phyloP scores from a whole-genome alignment of 2,329 filamentous ascomycete genomes.

The Penicillium frequentans region DNA sequence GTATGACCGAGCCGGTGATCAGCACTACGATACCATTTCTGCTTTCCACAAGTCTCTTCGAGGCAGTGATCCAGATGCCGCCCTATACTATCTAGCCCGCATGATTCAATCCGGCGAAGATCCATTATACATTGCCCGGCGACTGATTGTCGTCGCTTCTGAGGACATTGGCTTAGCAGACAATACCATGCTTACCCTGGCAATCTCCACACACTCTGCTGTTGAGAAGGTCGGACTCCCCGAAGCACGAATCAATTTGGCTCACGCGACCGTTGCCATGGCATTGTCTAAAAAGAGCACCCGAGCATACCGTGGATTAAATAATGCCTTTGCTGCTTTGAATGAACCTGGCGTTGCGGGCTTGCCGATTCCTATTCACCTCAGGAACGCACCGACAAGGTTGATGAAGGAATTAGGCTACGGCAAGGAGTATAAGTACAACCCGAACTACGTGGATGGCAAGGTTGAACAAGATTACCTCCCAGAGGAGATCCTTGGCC shows the following conservation, averaged over 20 bases:
- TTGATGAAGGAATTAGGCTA: conserved; percentile 93
- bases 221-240: conserved; percentile 94
- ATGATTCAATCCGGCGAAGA: conserved; percentile 97
- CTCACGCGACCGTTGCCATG: conserved; percentile 81
- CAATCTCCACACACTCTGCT: conserved; percentile 81
- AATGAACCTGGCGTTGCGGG: conserved; percentile 79
- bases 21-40: conserved; percentile 96
- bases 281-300: conserved; percentile 83
- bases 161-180: conserved; percentile 93
- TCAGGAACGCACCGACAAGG: conserved; percentile 87
- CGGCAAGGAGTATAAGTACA: conserved; percentile 93
- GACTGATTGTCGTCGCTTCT: conserved; percentile 91
- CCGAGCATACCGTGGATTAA: conserved; percentile 77
- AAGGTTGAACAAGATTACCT: conserved; percentile 85
- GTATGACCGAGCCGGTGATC: conserved; percentile 91
- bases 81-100: conserved; percentile 89
- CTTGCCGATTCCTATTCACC: conserved; percentile 79
- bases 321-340: conserved; percentile 75
- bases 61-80: conserved; percentile 80
- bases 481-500: conserved; percentile 70
- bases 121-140: conserved; percentile 84
- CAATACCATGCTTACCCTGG: conserved; percentile 76
- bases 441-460: conserved; percentile 83
- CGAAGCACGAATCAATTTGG: conserved; percentile 88
- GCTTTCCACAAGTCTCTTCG: conserved; percentile 96